Evolutionary conservation across 495 filamentous ascomycete species (phyloP), one percentile per base, ranked within the genome.

Genomic region (Aeminium ludgeri): DNA sequence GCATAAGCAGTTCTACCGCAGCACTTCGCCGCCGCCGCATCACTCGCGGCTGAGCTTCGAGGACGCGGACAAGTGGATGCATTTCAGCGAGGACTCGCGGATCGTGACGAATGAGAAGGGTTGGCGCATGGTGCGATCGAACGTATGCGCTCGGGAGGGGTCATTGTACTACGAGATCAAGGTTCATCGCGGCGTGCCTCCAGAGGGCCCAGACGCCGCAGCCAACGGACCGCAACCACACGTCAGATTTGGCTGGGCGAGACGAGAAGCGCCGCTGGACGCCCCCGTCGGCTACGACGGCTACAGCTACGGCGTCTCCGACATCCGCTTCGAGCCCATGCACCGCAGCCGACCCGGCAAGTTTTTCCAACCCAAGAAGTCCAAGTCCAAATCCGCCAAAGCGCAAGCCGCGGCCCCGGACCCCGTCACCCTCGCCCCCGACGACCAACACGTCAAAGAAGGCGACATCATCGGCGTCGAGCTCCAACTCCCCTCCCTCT

Each of bases 401-500:
- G 69, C 73, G 35, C 69, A 77, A 39, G 44, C 27, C 6, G 30
- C 29, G 57, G 59, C 39, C 6, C 53, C 58, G 2, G 45, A 55
- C 25, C 44, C 44, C 40, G 57, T 41, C 15, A 48, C 52, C 2
- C 51, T 62, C 36, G 45, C 49, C 20, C 34, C 52, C 13, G 49
- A 51, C 40, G 58, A 63, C 40, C 29, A 53, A 30, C 42, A 72
- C n/a, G 51, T 61, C 27, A 56, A 59, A 35, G 84, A 89, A 58
- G 89, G 87, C 28, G 91, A 99, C 57, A 80, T 99, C 6, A 89
- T 99, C 47, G 91, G 91, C 34, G 65, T 99, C 44, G 81, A 94
- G 50, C 91, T 99, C 48, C 79, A 76, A 38, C 69, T 99, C 3
- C 91, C 91, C 0, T 79, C 85, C 1, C 71, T 94, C 38, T 65